Evolutionary conservation across 2,329 filamentous ascomycete genomes (phyloP).

Genomic region (Claviceps purpurea): DNA sequence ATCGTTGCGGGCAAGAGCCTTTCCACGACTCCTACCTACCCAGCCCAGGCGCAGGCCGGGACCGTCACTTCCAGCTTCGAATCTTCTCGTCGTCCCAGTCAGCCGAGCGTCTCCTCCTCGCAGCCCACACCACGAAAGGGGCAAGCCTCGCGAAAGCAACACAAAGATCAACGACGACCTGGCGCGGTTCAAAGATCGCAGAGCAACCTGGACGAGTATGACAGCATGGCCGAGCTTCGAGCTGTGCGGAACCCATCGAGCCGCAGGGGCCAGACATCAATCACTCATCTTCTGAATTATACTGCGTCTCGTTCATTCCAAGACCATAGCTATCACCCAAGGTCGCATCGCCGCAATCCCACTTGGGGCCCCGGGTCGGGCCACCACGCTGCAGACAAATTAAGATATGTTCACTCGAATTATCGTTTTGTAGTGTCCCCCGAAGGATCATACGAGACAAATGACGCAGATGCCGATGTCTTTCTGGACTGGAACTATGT

Average conservation of each 20-base stretch:
- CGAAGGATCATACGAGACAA: slow-evolving; percentile 60
- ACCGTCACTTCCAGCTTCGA: slow-evolving; percentile 36
- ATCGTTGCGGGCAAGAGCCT: slow-evolving; percentile 36
- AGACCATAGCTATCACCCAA: slow-evolving; percentile 38
- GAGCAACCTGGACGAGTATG: slow-evolving; percentile 54
- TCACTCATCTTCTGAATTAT: slow-evolving; percentile 93
- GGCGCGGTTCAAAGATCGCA: slow-evolving; percentile 26
- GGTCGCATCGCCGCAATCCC: slow-evolving; percentile 54
- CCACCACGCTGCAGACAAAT: slow-evolving; percentile 83
- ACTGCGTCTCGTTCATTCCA: slow-evolving; percentile 60
- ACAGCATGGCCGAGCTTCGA: slow-evolving; percentile 70
- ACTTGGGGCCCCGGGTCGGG: slow-evolving; percentile 80
- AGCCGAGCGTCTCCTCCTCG: slow-evolving; percentile 18
- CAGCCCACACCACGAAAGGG: slow-evolving; percentile 51
- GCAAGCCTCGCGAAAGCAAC: slow-evolving; percentile 66
- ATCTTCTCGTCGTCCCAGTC: slow-evolving; percentile 32
- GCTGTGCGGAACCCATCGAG: slow-evolving; percentile 44
- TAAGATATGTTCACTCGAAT: slow-evolving; percentile 83
- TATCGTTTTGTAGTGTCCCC: slow-evolving; percentile 94
- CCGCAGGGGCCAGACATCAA: slow-evolving; percentile 87
- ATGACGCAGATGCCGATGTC: slow-evolving; percentile 75
- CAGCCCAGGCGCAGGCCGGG: slow-evolving; percentile 26
- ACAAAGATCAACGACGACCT: slow-evolving; percentile 68
- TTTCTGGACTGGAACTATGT: slow-evolving; percentile 86
- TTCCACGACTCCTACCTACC: slow-evolving; percentile 28